phyloP scores from a whole-genome alignment of 2,329 filamentous ascomycete genomes.

The Pseudocercospora ulei region DNA sequence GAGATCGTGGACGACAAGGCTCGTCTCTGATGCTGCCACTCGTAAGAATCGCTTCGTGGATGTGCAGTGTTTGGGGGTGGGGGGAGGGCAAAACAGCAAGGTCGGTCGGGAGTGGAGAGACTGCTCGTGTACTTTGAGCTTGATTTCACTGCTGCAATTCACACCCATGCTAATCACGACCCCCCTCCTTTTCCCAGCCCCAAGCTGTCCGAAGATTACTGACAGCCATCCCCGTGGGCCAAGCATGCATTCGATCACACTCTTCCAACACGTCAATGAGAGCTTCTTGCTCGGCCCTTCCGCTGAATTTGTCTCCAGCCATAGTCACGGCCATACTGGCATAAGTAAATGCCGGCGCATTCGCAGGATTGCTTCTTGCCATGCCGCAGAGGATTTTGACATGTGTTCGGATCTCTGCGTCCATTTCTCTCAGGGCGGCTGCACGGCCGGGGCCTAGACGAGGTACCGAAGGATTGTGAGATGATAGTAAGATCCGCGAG shows the following conservation, averaged over 20 bases:
- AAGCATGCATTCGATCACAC: conserved; percentile 45
- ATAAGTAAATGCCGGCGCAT: conserved; percentile 45
- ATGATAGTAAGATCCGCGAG: conserved; percentile 48
- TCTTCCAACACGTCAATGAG: conserved; percentile 42
- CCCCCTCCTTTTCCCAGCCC: too few species aligned
- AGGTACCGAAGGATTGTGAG: conserved; percentile 48
- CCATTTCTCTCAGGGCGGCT: conserved; percentile 37
- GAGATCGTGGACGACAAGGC: conserved; percentile 21
- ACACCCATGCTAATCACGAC: too few species aligned
- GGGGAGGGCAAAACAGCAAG: too few species aligned
- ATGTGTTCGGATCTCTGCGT: conserved; percentile 41
- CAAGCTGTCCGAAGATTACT: conserved; percentile 43
- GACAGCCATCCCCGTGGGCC: conserved; percentile 45
- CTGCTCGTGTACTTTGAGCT: too few species aligned
- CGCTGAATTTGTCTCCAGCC: conserved; percentile 44
- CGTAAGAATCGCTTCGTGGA: too few species aligned
- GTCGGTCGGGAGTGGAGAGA: too few species aligned
- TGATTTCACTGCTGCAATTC: too few species aligned
- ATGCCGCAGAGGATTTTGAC: conserved; percentile 52
- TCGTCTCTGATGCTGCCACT: conserved; percentile 17
- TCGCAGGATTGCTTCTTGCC: conserved; percentile 48
- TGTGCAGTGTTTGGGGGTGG: too few species aligned
- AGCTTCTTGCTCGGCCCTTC: conserved; percentile 42
- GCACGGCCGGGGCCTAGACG: conserved; percentile 40
- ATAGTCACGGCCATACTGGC: conserved; percentile 32